phyloP scores from a whole-genome alignment of 129 eudicot species.

The Heracleum sosnowskyi region DNA sequence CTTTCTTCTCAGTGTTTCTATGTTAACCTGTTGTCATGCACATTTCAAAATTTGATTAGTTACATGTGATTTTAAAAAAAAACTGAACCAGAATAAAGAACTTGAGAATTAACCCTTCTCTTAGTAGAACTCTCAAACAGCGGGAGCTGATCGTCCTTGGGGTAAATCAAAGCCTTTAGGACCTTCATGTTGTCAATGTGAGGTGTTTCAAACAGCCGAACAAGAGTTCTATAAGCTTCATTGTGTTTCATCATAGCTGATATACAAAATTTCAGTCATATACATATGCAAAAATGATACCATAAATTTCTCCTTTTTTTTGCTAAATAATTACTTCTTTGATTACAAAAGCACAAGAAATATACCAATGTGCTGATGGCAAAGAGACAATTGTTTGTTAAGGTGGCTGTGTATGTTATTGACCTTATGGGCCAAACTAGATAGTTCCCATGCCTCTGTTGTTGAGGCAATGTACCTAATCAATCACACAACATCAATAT shows the following conservation, averaged over 20 bases:
- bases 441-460: conserved; percentile 69
- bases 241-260: conserved; percentile 55
- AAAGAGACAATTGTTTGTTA: conserved; percentile 36
- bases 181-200: conserved; percentile 71
- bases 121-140: conserved; percentile 51
- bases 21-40: conserved; percentile 33
- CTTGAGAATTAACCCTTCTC: conserved; percentile 27
- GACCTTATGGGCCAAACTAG: conserved; percentile 71
- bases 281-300: not conserved
- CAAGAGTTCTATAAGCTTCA: conserved; percentile 49
- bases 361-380: conserved; percentile 58
- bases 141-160: conserved; percentile 65
- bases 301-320: not conserved
- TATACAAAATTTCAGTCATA: not conserved
- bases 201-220: conserved; percentile 48
- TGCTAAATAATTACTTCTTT: not conserved
- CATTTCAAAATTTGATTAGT: not conserved
- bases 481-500: not conserved
- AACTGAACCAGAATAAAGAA: not conserved
- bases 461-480: conserved; percentile 56
- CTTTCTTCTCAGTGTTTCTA: conserved; percentile 51
- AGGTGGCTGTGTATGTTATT: conserved; percentile 54
- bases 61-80: not conserved
- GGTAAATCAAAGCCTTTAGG: conserved; percentile 51
- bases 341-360: not conserved